Evolutionary conservation across 495 filamentous ascomycete species (phyloP).

Genomic region (Neurospora sublineolata): DNA sequence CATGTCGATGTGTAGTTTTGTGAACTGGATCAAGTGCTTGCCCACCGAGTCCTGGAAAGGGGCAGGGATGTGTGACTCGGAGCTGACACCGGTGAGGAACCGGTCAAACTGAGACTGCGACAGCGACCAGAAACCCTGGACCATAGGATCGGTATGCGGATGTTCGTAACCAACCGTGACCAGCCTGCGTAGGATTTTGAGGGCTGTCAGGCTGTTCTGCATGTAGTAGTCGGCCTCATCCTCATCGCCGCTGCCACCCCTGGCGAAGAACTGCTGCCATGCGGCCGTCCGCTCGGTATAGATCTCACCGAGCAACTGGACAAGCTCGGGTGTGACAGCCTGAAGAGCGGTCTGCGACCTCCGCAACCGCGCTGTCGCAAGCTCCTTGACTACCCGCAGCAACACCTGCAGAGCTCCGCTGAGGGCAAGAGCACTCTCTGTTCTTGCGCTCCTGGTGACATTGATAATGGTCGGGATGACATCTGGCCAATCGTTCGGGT

Average conservation of each 20-base stretch:
- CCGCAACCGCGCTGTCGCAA: slow-evolving; percentile 64
- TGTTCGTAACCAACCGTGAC: slow-evolving; percentile 72
- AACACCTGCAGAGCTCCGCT: slow-evolving; percentile 64
- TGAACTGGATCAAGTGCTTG: slow-evolving; percentile 77
- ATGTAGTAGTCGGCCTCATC: slow-evolving; percentile 47
- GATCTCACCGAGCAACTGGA: slow-evolving; percentile 62
- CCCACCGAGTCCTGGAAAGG: slow-evolving; percentile 46
- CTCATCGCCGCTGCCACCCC: slow-evolving; percentile 36
- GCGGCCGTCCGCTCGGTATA: slow-evolving; percentile 62
- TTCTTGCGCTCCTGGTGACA: slow-evolving; percentile 40
- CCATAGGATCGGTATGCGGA: slow-evolving; percentile 63
- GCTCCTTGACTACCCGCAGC: slow-evolving; percentile 78
- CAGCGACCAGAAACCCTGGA: slow-evolving; percentile 64
- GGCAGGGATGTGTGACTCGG: slow-evolving; percentile 36
- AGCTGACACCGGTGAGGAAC: slow-evolving; percentile 44
- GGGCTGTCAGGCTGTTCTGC: slow-evolving; percentile 60
- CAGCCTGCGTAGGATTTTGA: slow-evolving; percentile 73
- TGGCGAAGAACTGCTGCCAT: slow-evolving; percentile 54
- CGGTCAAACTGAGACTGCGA: slow-evolving; percentile 60
- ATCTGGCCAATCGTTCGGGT: slow-evolving; percentile 69
- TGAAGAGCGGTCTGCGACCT: slow-evolving; percentile 61
- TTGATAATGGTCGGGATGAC: slow-evolving; percentile 47
- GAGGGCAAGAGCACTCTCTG: slow-evolving; percentile 42
- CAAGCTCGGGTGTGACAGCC: slow-evolving; percentile 63
- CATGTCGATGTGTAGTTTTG: slow-evolving; percentile 87